Conservation (phyloP, 2,329 filamentous ascomycete genomes). For the Phialemonium atrogriseum region DNA sequence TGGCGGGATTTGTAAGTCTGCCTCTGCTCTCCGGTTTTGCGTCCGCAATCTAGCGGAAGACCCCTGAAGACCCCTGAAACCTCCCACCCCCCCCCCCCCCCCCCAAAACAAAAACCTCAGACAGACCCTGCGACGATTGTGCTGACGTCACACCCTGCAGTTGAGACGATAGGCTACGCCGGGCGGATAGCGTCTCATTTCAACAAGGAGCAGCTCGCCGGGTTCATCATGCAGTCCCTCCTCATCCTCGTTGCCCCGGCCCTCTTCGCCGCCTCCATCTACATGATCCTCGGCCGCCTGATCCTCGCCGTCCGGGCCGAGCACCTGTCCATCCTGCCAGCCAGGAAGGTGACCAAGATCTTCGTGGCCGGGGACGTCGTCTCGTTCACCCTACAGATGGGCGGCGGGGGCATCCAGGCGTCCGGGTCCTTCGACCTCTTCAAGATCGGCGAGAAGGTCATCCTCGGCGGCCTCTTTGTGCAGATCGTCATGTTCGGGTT, state of each 20-base stretch:
- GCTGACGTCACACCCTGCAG: too few relatives aligned
- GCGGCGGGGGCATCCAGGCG: constrained; percentile 19
- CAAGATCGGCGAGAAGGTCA: constrained; percentile 34
- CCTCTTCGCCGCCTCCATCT: constrained; percentile 35
- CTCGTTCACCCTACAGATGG: constrained; percentile 20
- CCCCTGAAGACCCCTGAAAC: not conserved
- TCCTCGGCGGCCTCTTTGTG: constrained; percentile 44
- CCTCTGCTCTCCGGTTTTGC: not conserved
- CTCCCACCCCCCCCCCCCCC: too few relatives aligned
- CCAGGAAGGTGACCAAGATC: constrained; percentile 19
- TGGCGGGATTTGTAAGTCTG: not conserved
- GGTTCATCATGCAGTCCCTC: constrained; percentile 26
- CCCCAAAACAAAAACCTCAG: too few relatives aligned
- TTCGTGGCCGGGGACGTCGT: constrained; percentile 23
- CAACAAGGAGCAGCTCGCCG: not conserved
- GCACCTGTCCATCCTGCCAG: constrained; percentile 11
- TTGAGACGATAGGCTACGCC: not conserved
- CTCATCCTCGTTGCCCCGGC: constrained; percentile 33
- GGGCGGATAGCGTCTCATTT: not conserved
- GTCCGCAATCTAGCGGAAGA: not conserved
- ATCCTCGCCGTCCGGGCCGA: constrained; percentile 20
- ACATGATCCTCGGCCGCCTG: constrained; percentile 34
- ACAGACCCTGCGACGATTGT: too few relatives aligned
- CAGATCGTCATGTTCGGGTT: constrained; percentile 46
- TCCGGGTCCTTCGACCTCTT: constrained; percentile 12